Percentiles rank a stretch among this genome's conserved stretches.
Evolutionary conservation across 106 monocot genomes (phyloP).

Genomic region (Ottelia alismoides): DNA sequence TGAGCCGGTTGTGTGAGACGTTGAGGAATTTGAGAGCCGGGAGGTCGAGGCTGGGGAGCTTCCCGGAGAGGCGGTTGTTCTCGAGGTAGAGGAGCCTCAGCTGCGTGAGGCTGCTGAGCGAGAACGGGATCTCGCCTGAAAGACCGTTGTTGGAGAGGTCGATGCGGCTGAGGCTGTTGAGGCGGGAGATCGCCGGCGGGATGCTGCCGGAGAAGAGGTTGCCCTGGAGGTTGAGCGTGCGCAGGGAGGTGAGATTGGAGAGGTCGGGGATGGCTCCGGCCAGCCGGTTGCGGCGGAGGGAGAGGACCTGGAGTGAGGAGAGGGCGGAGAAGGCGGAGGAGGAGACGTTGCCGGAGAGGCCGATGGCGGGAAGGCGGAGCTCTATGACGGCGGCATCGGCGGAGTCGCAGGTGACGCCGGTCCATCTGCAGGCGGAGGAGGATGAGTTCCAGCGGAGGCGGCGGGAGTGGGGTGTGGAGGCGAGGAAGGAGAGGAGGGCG

Average conservation of each 20-base stretch:
- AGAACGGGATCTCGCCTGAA: constrained; percentile 57
- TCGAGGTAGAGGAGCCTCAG: constrained; percentile 37
- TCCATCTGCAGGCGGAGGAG: constrained; percentile 43
- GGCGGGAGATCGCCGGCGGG: constrained; percentile 17
- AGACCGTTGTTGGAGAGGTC: constrained; percentile 63
- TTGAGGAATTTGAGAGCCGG: constrained; percentile 29
- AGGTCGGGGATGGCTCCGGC: constrained; percentile 55
- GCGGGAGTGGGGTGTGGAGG: constrained; percentile 23
- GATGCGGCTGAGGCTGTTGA: constrained; percentile 29
- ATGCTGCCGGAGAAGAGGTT: constrained; percentile 54
- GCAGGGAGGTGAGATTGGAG: constrained; percentile 41
- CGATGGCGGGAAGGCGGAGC: constrained; percentile 62
- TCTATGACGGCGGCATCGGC: constrained; percentile 19
- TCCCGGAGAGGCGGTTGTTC: constrained; percentile 42
- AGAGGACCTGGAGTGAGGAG: constrained; percentile 49
- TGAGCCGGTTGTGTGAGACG: constrained; percentile 33
- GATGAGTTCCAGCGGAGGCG: constrained; percentile 35
- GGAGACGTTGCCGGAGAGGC: constrained; percentile 50
- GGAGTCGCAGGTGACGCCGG: constrained; percentile 45
- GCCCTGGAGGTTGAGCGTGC: constrained; percentile 48
- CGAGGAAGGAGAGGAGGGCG: constrained; percentile 40
- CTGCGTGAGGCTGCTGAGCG: constrained; percentile 39
- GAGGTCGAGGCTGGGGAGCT: constrained; percentile 42
- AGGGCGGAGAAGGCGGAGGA: constrained; percentile 38
- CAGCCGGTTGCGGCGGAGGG: constrained; percentile 66